Conservation (phyloP, 257 asterid genomes). For the Solanum verrucosum region DNA sequence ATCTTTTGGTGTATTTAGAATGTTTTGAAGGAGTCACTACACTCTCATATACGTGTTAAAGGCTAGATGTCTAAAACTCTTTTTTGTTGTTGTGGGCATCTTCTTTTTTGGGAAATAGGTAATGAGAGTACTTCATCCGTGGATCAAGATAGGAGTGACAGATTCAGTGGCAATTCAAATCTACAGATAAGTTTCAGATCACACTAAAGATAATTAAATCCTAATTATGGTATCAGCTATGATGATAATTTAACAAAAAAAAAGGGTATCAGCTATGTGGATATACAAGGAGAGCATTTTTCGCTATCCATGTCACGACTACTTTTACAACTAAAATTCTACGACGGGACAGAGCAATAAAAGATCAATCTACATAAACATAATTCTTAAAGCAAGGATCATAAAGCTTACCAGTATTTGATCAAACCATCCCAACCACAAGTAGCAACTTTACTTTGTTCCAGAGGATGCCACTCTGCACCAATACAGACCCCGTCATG, state of each 20-base stretch:
- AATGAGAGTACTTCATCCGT: not conserved
- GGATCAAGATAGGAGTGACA: not conserved
- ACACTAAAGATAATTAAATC: not conserved
- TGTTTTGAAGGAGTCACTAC: not conserved
- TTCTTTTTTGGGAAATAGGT: not conserved
- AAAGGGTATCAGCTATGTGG: not conserved
- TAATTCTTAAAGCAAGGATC: slow-evolving; percentile 3
- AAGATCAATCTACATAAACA: not conserved
- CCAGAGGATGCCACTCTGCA: slow-evolving; percentile 94
- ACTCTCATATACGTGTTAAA: not conserved
- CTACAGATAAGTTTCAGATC: not conserved
- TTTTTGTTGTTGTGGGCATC: not conserved
- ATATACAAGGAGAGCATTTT: not conserved
- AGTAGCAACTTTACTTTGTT: slow-evolving; percentile 99
- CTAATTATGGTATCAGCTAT: not conserved
- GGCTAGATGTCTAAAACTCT: not conserved
- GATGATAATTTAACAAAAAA: too few relatives aligned
- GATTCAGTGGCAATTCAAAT: not conserved
- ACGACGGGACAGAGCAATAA: not conserved
- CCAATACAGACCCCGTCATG: slow-evolving; percentile 97
- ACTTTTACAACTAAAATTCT: not conserved
- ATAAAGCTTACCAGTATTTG: slow-evolving; percentile 78
- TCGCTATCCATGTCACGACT: not conserved
- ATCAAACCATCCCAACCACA: slow-evolving; percentile 99
- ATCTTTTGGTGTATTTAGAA: not conserved